Evolutionary conservation across 495 filamentous ascomycete species (phyloP).

Genomic region (Gamarada debralockiae): DNA sequence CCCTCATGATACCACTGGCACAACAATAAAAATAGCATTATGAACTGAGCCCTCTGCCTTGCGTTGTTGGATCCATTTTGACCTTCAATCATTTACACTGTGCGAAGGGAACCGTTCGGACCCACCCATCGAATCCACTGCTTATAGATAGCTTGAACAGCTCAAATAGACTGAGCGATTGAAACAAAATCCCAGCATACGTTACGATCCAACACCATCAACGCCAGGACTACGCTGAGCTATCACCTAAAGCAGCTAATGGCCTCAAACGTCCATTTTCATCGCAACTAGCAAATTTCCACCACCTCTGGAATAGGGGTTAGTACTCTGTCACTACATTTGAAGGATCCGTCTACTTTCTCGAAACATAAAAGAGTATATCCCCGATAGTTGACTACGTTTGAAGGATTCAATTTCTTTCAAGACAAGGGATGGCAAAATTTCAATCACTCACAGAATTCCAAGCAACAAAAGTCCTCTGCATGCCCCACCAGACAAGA

Average conservation of each 20-base stretch:
- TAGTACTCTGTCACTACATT: too few relatives aligned
- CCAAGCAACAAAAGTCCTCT: slow-evolving; percentile 1
- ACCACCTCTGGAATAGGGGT: slow-evolving; percentile 19
- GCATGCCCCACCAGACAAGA: slow-evolving; percentile 14
- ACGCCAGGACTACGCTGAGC: not conserved
- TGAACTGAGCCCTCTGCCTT: not conserved
- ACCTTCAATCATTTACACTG: too few relatives aligned
- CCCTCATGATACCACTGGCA: not conserved
- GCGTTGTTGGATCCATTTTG: not conserved
- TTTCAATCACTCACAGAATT: not conserved
- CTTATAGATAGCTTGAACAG: too few relatives aligned
- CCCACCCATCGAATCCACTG: too few relatives aligned
- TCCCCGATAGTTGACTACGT: too few relatives aligned
- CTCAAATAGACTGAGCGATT: too few relatives aligned
- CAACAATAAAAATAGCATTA: not conserved
- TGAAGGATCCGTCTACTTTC: too few relatives aligned
- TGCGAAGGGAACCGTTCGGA: too few relatives aligned
- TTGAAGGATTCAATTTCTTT: too few relatives aligned
- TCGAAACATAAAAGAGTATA: too few relatives aligned
- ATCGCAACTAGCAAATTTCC: slow-evolving; percentile 39
- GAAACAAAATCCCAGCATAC: not conserved
- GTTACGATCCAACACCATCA: not conserved
- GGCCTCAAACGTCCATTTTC: slow-evolving; percentile 29
- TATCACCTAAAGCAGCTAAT: slow-evolving; percentile 16
- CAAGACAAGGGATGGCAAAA: too few relatives aligned